phyloP scores from a whole-genome alignment of 805 yeast species.

The Yarrowia sp. region DNA sequence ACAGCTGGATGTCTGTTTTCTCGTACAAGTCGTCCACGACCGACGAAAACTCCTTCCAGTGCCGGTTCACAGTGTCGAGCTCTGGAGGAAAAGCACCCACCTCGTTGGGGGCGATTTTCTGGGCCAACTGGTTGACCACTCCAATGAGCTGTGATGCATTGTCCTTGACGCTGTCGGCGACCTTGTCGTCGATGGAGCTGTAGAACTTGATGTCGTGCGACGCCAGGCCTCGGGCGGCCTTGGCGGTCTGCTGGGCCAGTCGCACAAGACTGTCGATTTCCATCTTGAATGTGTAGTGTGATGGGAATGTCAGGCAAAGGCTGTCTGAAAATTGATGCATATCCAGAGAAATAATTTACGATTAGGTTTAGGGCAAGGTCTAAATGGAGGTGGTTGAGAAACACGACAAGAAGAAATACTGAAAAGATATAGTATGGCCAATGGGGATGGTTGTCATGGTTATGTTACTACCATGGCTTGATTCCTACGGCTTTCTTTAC shows the following conservation, averaged over 20 bases:
- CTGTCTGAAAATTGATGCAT: constrained; percentile 26
- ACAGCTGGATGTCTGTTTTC: constrained; percentile 73
- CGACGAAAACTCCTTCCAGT: constrained; percentile 70
- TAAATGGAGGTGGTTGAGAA: not conserved
- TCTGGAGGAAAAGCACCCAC: constrained; percentile 52
- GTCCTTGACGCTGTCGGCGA: constrained; percentile 54
- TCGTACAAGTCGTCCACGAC: constrained; percentile 76
- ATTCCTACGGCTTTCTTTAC: too few relatives aligned
- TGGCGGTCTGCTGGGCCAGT: constrained; percentile 52
- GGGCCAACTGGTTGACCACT: constrained; percentile 46
- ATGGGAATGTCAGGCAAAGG: not conserved
- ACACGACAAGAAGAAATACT: not conserved
- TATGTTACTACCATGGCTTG: too few relatives aligned
- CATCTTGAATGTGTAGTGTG: constrained; percentile 27
- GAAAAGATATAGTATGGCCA: too few relatives aligned
- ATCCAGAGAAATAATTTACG: constrained; percentile 35
- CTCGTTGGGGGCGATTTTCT: constrained; percentile 45
- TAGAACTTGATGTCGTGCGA: constrained; percentile 83
- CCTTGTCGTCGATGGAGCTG: constrained; percentile 62
- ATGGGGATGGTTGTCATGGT: too few relatives aligned
- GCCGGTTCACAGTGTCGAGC: constrained; percentile 49
- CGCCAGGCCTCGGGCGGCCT: constrained; percentile 73
- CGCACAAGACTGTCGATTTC: constrained; percentile 34
- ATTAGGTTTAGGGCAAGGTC: constrained; percentile 33
- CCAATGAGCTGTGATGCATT: constrained; percentile 47